phyloP scores from a whole-genome alignment of 148 eudicot genomes.

The Camellia lanceoleosa region DNA sequence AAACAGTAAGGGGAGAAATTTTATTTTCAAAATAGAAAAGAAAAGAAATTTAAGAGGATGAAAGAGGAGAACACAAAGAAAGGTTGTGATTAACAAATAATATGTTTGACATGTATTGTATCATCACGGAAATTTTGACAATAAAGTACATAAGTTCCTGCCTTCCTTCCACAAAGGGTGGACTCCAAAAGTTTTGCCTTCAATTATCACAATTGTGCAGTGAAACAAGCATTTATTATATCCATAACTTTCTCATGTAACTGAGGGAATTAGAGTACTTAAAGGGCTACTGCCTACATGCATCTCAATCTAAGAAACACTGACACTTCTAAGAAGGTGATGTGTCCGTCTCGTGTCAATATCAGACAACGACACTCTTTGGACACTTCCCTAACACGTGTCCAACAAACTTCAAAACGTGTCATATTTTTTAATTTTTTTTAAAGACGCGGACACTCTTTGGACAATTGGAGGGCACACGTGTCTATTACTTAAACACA shows the following conservation, averaged over 20 bases:
- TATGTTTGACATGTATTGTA: neutral
- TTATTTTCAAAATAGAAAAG: neutral
- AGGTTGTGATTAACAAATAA: neutral
- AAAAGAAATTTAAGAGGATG: neutral
- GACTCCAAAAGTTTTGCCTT: neutral
- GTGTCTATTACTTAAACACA: too few species aligned
- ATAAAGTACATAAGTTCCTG: neutral
- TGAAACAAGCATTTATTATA: neutral
- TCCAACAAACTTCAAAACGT: too few species aligned
- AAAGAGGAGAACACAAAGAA: neutral
- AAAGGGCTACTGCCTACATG: neutral
- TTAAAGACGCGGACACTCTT: too few species aligned
- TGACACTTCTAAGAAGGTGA: too few species aligned
- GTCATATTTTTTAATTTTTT: too few species aligned
- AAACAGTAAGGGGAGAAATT: neutral
- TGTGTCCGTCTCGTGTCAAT: too few species aligned
- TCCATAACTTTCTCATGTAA: neutral
- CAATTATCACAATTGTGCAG: neutral
- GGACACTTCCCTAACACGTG: too few species aligned
- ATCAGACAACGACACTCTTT: too few species aligned
- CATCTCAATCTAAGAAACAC: too few species aligned
- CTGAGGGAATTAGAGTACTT: neutral
- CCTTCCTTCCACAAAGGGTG: conserved; percentile 7
- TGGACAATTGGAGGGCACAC: too few species aligned
- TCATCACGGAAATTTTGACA: neutral